Evolutionary conservation across 83 land plant species (phyloP), one percentile per base, ranked within the genome.

Genomic region (Thuja plicata): DNA sequence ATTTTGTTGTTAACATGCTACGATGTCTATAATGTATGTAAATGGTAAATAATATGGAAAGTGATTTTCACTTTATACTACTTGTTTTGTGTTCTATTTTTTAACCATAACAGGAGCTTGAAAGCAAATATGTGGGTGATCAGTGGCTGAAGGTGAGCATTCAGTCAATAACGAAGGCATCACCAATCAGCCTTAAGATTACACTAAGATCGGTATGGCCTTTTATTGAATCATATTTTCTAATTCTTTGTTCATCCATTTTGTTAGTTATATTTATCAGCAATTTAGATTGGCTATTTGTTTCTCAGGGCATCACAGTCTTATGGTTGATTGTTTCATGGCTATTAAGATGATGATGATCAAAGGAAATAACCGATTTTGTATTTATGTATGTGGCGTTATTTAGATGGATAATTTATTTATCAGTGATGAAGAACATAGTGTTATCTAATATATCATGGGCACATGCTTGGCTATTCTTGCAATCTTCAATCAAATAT

Each of bases 131-230:
- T 1, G 84, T 38, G 9, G 19, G 46, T 19, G 94, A 95, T 78
- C 91, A 86, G 70, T 95, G 95, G 95, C 91, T 95, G 38, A 41
- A 66, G 50, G 46, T 85, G 37, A 89, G 95, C 54, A 89, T 95
- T 90, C 83, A 90, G 82, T 87, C 92, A 57, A 45, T 95, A 87
- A 92, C 92, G 89, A 91, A 91, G 84, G 96, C 96, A 89, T 95
- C 96, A 12, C 95, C 96, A 3, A 89, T 88, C 24, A 94, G 96
- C 86, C 94, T 95, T 32, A 95, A 94, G 88, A 91, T 95, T 74
- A 83, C 94, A 79, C 88, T 95, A 34, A 94, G 93, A 94, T 92
- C 94, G 90, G 96, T 95, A 92, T 73, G 90, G 40, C 57, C 40
- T 37, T 16, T 17, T 10, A 30, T 35, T 46, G 38, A 15, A 46